phyloP scores from a whole-genome alignment of 306 rosid species.

The Prunus mume region DNA sequence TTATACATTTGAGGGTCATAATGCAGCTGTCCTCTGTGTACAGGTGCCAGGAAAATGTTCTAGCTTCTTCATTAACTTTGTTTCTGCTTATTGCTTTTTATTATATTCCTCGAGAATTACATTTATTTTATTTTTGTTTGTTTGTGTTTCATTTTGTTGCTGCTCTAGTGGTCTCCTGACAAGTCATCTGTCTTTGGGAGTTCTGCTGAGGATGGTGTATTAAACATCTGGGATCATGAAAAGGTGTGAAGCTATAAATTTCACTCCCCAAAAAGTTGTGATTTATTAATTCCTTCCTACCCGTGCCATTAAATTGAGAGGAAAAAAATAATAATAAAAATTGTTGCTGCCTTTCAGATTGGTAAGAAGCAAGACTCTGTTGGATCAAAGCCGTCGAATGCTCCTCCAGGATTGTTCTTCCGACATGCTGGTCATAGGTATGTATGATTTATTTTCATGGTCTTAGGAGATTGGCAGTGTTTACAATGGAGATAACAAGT shows the following conservation, averaged over 20 bases:
- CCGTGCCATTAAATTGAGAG: background rate
- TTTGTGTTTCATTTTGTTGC: background rate
- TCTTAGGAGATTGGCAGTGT: background rate
- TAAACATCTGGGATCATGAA: slow-evolving; percentile 92
- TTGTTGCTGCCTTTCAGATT: slow-evolving; percentile 42
- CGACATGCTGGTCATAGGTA: slow-evolving; percentile 99
- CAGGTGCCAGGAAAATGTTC: slow-evolving; percentile 28
- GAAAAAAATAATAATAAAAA: background rate
- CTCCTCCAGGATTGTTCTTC: slow-evolving; percentile 87
- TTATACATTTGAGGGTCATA: slow-evolving; percentile 44
- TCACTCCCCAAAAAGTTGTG: background rate
- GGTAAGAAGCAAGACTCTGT: slow-evolving; percentile 52
- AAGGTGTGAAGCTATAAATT: slow-evolving; percentile 46
- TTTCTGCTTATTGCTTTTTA: background rate
- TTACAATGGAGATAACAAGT: background rate
- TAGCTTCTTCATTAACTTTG: background rate
- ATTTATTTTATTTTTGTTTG: background rate
- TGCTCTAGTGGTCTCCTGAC: slow-evolving; percentile 94
- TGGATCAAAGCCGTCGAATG: slow-evolving; percentile 40
- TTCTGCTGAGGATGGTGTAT: slow-evolving; percentile 93
- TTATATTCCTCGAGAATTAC: background rate
- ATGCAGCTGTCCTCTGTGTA: slow-evolving; percentile 44
- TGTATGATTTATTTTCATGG: background rate
- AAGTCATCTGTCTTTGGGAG: slow-evolving; percentile 96
- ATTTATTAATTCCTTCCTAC: background rate